Conservation (phyloP, 202 grass and related monocot species). For the Dendrocalamus latiflorus region DNA sequence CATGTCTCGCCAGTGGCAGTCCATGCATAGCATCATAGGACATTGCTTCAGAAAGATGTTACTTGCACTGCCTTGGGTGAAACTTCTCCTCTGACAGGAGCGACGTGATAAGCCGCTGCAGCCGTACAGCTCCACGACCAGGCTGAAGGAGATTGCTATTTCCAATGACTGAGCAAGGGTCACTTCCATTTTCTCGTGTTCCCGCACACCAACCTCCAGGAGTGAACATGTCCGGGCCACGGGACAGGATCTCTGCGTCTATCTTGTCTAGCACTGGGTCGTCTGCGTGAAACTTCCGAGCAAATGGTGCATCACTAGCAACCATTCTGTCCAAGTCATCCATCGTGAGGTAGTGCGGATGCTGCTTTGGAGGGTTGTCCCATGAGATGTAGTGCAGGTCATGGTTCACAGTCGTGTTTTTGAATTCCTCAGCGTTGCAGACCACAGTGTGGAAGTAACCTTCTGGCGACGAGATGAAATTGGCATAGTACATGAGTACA, state of each 20-base stretch:
- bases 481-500: slow-evolving; percentile 85
- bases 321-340: slow-evolving; percentile 50
- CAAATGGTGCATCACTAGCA: slow-evolving; percentile 83
- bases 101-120: slow-evolving; percentile 49
- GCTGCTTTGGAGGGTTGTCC: slow-evolving; percentile 93
- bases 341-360: slow-evolving; percentile 61
- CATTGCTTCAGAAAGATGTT: slow-evolving; percentile 14
- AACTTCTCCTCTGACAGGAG: slow-evolving; percentile 83
- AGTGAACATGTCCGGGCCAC: slow-evolving; percentile 35
- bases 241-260: slow-evolving; percentile 53
- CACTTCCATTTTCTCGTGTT: slow-evolving; percentile 39
- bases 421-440: too few species aligned
- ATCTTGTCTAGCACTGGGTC: slow-evolving; percentile 65
- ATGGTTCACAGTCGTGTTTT: slow-evolving; percentile 83
- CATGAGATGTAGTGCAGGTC: slow-evolving; percentile 86
- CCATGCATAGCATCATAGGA: neutral
- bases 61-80: slow-evolving; percentile 82
- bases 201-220: slow-evolving; percentile 83
- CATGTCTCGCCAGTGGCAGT: slow-evolving; percentile 1
- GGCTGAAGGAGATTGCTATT: slow-evolving; percentile 47
- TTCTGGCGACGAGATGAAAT: slow-evolving; percentile 87
- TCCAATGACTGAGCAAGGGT: slow-evolving; percentile 61
- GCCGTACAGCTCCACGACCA: slow-evolving; percentile 57
- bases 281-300: slow-evolving; percentile 61
- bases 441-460: slow-evolving; percentile 89